These are phyloP conservation scores for Globisporangium cystogenes DNA, from an alignment of 352 stramenopile genomes.

Conservation along the genomic window DNA sequence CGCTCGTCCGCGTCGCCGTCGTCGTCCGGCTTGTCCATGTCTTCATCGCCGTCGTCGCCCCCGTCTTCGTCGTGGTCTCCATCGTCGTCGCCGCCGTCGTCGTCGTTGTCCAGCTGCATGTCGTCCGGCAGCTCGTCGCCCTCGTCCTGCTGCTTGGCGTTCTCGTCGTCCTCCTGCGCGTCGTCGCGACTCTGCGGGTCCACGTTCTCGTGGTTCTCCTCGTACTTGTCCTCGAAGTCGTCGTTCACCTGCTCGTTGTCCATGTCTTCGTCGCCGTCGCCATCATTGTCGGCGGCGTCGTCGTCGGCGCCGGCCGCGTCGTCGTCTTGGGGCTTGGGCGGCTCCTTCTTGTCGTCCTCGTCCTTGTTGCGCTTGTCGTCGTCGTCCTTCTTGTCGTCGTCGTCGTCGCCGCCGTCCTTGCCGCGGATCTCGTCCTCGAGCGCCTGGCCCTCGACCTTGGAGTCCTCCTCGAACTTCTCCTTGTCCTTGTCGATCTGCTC, in stretches of 20 bases:
- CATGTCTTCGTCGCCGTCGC: slow-evolving; percentile 38
- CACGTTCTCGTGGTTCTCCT: slow-evolving; percentile 64
- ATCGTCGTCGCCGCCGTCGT: slow-evolving; percentile 22
- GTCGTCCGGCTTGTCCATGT: slow-evolving; percentile 56
- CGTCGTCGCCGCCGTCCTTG: slow-evolving; percentile 86
- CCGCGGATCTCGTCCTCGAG: slow-evolving; percentile 86
- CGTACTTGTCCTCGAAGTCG: slow-evolving; percentile 86
- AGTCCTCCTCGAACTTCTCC: slow-evolving; percentile 91
- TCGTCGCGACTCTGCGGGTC: slow-evolving; percentile 53
- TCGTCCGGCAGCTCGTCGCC: slow-evolving; percentile 76
- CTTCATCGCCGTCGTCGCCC: slow-evolving; percentile 31
- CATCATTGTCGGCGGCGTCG: slow-evolving; percentile 27
- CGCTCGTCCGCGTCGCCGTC: slow-evolving; percentile 26
- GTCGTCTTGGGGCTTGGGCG: slow-evolving; percentile 24
- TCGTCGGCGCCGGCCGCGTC: slow-evolving; percentile 46
- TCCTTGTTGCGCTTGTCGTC: slow-evolving; percentile 47
- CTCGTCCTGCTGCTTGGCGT: slow-evolving; percentile 52
- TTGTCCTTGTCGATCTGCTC: slow-evolving; percentile 96
- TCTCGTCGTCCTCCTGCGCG: slow-evolving; percentile 39
- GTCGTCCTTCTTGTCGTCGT: slow-evolving; percentile 56
- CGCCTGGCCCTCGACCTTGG: slow-evolving; percentile 69
- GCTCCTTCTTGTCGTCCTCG: slow-evolving; percentile 38
- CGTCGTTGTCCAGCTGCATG: slow-evolving; percentile 79
- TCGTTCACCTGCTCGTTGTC: slow-evolving; percentile 89
- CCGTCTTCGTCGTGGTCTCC: too few species aligned